Evolutionary conservation across 2,329 filamentous ascomycete genomes (phyloP).

Genomic region (Diaporthe batatas): DNA sequence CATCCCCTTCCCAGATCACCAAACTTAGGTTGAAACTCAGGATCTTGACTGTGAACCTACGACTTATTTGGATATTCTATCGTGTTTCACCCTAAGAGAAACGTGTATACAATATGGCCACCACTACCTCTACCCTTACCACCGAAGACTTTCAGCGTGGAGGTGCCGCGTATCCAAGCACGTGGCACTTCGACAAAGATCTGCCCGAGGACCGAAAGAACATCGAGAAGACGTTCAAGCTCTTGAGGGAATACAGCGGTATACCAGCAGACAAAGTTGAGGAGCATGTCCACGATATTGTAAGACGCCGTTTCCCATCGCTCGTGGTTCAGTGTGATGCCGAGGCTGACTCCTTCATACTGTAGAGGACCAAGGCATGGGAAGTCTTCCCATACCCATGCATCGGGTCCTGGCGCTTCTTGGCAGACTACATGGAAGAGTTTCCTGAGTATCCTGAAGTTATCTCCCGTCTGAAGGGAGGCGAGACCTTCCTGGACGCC

Average conservation of each 20-base stretch:
- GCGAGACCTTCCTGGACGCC: constrained; percentile 53
- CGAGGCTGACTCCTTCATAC: constrained; percentile 15
- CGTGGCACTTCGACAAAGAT: constrained; percentile 37
- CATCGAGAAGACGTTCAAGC: constrained; percentile 42
- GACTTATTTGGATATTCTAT: background rate
- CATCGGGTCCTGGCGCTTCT: constrained; percentile 56
- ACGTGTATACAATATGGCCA: background rate
- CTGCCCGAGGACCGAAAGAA: constrained; percentile 39
- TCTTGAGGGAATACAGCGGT: constrained; percentile 46
- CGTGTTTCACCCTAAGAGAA: background rate
- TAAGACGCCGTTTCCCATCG: constrained; percentile 30
- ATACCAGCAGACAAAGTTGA: constrained; percentile 45
- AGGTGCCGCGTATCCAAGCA: constrained; percentile 15
- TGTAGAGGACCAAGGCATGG: constrained; percentile 53
- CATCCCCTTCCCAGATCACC: background rate
- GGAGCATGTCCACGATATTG: constrained; percentile 43
- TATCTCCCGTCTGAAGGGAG: constrained; percentile 48
- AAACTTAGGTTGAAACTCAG: background rate
- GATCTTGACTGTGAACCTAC: background rate
- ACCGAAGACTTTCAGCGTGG: constrained; percentile 17
- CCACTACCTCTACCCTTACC: background rate
- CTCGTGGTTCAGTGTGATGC: background rate
- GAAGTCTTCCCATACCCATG: constrained; percentile 54
- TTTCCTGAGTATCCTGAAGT: constrained; percentile 50
- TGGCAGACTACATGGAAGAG: constrained; percentile 52